Percentiles rank a stretch among this genome's conserved stretches.
Evolutionary conservation across 805 yeast genomes (phyloP).

Genomic region (Suhomyces vadensis): DNA sequence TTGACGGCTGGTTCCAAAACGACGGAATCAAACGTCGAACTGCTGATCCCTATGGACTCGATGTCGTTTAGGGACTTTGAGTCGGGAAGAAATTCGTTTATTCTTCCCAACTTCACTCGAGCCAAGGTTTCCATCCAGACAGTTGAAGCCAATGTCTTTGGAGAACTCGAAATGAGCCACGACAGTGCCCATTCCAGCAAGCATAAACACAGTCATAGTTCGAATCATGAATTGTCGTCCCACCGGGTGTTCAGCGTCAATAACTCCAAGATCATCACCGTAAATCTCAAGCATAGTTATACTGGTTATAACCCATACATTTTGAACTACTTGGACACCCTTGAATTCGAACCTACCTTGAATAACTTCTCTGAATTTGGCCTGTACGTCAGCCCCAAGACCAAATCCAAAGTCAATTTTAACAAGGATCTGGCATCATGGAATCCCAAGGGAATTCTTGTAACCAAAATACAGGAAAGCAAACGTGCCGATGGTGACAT

Average conservation of each 20-base stretch:
- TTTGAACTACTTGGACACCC: constrained; percentile 51
- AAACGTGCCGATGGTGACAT: constrained; percentile 47
- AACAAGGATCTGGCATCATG: neutral
- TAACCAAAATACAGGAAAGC: constrained; percentile 59
- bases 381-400: constrained; percentile 6
- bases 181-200: constrained; percentile 16
- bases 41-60: constrained; percentile 12
- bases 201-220: constrained; percentile 16
- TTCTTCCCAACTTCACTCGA: constrained; percentile 32
- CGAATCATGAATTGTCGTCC: constrained; percentile 1
- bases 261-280: constrained; percentile 31
- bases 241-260: constrained; percentile 31
- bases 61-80: constrained; percentile 13
- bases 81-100: constrained; percentile 21
- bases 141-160: constrained; percentile 42
- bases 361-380: constrained; percentile 74
- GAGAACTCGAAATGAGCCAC: constrained; percentile 43
- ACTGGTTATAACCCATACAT: constrained; percentile 68
- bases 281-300: constrained; percentile 56
- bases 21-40: constrained; percentile 21
- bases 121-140: constrained; percentile 42
- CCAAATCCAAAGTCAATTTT: constrained; percentile 8
- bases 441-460: constrained; percentile 51
- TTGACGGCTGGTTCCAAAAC: constrained; percentile 17
- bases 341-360: constrained; percentile 57